Base-by-base conservation (phyloP, 345 rosid genomes). In the Physaria fendleri region DNA sequence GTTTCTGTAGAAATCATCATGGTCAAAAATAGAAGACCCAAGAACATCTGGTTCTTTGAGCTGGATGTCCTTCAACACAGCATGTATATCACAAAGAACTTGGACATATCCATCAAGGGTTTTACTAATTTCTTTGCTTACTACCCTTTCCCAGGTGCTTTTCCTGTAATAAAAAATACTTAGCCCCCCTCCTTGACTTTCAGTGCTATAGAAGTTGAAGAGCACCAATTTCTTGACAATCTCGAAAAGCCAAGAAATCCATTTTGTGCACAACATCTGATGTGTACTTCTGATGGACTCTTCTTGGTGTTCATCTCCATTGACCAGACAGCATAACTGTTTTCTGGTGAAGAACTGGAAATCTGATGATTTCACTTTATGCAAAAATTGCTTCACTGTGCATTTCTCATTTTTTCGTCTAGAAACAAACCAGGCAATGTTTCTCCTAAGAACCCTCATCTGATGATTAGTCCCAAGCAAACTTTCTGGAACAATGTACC, bases 11-110 rank as follows among this genome's bases (percentile, higher is more conserved):
- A 91, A 78, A 68, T 78, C 96, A 53, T 84, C 82, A 68, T 84
- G 85, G 74, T 90, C 94, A 80, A 81, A 90, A 38, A 91, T 90
- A 15, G 88, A 84, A 37, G 96, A 82, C 12, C 98, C 92, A 53
- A 85, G 66, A 66, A 73, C 73, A 58, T 81, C 77, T 33, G 85
- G 87, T 66, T 82, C 85, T 69, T 83, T 82, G 62, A 68, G 65
- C 66, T 77, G 78, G 28, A 85, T 69, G 59, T 85, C 82, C 73
- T 82, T 91, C 50, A 91, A 76, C 73, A 85, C 83, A 47, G 86
- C 85, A 64, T 83, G 82, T 10, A 75, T 69, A 22, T 77, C 90
- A 56, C 84, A 82, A 17, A 91, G 88, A 74, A 85, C 54, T 45
- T 25, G 62, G 28, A n/a, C 23, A 46, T 74, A 84, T 59, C 67